phyloP scores from a whole-genome alignment of 108 stramenopile genomes.

The Chaetoceros tenuissimus region DNA sequence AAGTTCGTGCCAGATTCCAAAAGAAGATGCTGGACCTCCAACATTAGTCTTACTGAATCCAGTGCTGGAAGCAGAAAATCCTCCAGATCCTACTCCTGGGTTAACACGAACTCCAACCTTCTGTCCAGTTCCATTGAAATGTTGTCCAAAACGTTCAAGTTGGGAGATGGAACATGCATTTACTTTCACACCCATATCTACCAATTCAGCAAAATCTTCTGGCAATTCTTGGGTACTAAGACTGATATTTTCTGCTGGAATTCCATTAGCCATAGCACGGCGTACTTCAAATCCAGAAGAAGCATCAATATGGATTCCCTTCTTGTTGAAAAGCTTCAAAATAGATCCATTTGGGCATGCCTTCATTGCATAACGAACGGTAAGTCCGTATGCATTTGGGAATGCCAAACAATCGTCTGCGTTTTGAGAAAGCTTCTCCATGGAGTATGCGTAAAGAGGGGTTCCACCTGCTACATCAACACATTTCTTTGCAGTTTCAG shows the following conservation, averaged over 20 bases:
- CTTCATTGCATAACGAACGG: conserved; percentile 98
- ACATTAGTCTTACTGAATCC: conserved; percentile 94
- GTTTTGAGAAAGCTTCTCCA: conserved; percentile 63
- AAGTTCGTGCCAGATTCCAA: conserved; percentile 90
- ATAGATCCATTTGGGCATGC: conserved; percentile 90
- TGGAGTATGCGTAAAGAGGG: conserved; percentile 93
- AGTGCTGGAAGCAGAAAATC: conserved; percentile 84
- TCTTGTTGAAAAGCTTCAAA: conserved; percentile 77
- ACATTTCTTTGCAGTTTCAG: conserved; percentile 73
- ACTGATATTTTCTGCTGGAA: conserved; percentile 82
- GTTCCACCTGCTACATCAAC: conserved; percentile 73
- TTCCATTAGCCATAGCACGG: conserved; percentile 84
- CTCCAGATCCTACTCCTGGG: conserved; percentile 95
- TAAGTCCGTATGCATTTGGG: conserved; percentile 93
- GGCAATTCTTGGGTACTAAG: conserved; percentile 93
- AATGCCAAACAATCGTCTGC: conserved; percentile 88
- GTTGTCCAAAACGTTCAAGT: conserved; percentile 80
- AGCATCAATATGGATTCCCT: conserved; percentile 93
- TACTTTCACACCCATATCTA: conserved; percentile 76
- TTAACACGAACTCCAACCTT: conserved; percentile 94
- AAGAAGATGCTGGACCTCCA: conserved; percentile 91
- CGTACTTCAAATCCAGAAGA: conserved; percentile 88
- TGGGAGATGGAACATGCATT: conserved; percentile 90
- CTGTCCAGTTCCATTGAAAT: conserved; percentile 64
- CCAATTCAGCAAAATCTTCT: conserved; percentile 70